A percentile compares a stretch with the other conserved stretches of the same genome.
Conservation (phyloP, 1,284 basidiomycete genomes). For the Ustilago curta region DNA sequence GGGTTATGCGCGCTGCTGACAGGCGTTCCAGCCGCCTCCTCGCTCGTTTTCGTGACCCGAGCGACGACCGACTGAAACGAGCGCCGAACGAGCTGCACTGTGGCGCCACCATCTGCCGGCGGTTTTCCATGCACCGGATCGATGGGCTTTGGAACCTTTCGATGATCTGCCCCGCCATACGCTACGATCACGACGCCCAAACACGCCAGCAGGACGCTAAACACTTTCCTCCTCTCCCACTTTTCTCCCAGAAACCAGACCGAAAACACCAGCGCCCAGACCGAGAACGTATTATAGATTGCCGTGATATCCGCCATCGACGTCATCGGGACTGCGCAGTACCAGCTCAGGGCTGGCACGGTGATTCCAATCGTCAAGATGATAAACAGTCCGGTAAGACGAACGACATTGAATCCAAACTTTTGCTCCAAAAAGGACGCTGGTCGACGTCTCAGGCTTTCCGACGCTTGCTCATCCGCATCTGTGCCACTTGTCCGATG, state of each 20-base stretch:
- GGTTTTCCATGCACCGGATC: conserved; percentile 56
- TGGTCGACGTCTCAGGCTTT: conserved; percentile 16
- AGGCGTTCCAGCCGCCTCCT: conserved; percentile 4
- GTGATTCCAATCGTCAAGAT: conserved; percentile 65
- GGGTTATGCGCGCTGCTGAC: conserved; percentile 49
- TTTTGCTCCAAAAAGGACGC: conserved; percentile 30
- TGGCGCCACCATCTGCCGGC: conserved; percentile 15
- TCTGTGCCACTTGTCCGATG: conserved; percentile 1
- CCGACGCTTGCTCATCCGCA: conserved; percentile 1
- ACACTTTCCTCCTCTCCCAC: conserved; percentile 63
- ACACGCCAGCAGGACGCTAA: conserved; percentile 62
- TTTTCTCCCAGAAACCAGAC: conserved; percentile 66
- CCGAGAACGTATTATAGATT: conserved; percentile 68
- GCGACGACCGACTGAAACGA: not conserved
- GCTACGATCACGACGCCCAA: conserved; percentile 64
- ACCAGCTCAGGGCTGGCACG: conserved; percentile 67
- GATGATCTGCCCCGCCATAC: conserved; percentile 62
- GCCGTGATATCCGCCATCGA: conserved; percentile 68
- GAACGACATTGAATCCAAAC: conserved; percentile 41
- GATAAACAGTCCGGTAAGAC: conserved; percentile 43
- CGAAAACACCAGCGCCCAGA: conserved; percentile 68
- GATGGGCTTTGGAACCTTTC: conserved; percentile 46
- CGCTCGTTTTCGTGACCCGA: conserved; percentile 7
- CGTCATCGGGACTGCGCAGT: conserved; percentile 66
- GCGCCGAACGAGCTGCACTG: conserved; percentile 16